Evolutionary conservation across 2,329 filamentous ascomycete genomes (phyloP), one percentile per base, ranked within the genome.

Genomic region (Colletotrichum echinochloae): DNA sequence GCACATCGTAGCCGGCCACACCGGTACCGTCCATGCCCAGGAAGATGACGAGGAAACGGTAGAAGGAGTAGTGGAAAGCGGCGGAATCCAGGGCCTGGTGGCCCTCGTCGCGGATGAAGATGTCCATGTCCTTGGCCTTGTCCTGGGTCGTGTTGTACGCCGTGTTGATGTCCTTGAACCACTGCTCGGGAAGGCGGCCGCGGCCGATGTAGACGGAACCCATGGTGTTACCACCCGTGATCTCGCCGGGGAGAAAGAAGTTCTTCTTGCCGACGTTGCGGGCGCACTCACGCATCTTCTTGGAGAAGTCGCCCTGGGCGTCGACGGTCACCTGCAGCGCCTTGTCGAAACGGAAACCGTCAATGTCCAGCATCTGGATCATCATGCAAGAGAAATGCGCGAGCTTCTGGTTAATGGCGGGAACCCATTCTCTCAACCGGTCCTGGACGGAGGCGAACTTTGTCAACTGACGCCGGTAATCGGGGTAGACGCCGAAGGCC

Each of bases 371-470:
- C 73, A 85, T 86, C 33, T 82, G 78, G 65, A 92, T 89, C 48
- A 88, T 83, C 76, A 91, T 87, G 78, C 90, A 92, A 1, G 88
- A 90, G 74, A 91, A 89, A 54, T 85, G 85, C 67, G 87, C 85
- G 66, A 91, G 80, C 73, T 88, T 88, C 55, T 85, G 83, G 49
- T 85, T 80, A 0, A 91, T 88, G 14, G 85, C 84, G 4, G 87
- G 86, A 23, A 85, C 75, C 90, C 90, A 92, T 74, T 91, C 89
- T 64, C 90, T 85, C 9, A 92, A 81, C 75, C 90, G 88, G 78
- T 92, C 90, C 77, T 92, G 90, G 0, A 91, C 89, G 54, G 87
- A 89, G 59, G 89, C 88, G 78, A 91, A 92, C 74, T 91, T 91
- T 23, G 88, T 85, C 51, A 91, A 82, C 77, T 91, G 87, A 76